These are phyloP conservation scores for Onygenales sp. DNA, from an alignment of 2,329 filamentous ascomycete genomes.

Conservation along the genomic window DNA sequence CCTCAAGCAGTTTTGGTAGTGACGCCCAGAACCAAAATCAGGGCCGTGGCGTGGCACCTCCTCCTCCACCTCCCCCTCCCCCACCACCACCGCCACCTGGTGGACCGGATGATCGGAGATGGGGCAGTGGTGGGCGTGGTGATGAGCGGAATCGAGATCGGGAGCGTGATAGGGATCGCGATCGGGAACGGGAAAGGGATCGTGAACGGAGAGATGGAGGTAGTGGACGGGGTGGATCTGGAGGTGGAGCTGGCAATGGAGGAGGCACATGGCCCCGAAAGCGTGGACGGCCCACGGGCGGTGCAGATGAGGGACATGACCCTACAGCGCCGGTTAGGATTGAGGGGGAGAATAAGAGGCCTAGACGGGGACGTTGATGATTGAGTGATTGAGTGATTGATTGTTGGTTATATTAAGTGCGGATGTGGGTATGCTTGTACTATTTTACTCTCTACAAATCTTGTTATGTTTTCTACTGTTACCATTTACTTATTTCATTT, in stretches of 20 bases:
- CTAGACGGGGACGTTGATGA: slow-evolving; percentile 15
- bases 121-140: slow-evolving; percentile 3
- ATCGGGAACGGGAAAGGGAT: slow-evolving; percentile 6
- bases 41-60: background rate
- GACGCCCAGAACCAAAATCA: background rate
- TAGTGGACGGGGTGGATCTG: slow-evolving; percentile 5
- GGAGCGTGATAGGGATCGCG: slow-evolving; percentile 5
- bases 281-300: slow-evolving; percentile 8
- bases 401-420: background rate
- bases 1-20: background rate
- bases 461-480: slow-evolving; percentile 3
- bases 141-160: slow-evolving; percentile 5
- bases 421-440: background rate
- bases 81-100: background rate
- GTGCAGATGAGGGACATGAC: slow-evolving; percentile 6
- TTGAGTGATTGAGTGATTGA: background rate
- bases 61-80: slow-evolving; percentile 4
- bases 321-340: slow-evolving; percentile 5
- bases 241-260: background rate
- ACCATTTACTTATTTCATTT: slow-evolving; percentile 12
- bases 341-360: slow-evolving; percentile 14
- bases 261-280: slow-evolving; percentile 12
- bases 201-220: slow-evolving; percentile 6
- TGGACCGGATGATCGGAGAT: slow-evolving; percentile 6
- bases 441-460: background rate